Conservation (phyloP, 2,329 filamentous ascomycete genomes). For the Sarocladium strictum region DNA sequence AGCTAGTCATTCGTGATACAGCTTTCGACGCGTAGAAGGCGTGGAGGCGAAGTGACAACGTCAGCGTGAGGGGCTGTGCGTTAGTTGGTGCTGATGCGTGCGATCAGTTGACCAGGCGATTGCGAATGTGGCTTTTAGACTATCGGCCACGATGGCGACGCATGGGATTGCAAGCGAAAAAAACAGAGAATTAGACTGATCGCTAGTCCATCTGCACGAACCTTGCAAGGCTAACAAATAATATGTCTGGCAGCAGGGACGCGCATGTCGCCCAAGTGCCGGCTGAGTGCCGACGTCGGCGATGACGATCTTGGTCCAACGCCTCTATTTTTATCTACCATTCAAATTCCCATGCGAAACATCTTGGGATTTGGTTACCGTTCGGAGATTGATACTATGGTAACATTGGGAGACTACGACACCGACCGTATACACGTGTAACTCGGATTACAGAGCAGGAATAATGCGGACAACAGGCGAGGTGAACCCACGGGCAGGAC, state of each 20-base stretch:
- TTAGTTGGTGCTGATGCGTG: not conserved
- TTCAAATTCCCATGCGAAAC: too few species aligned
- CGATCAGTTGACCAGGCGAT: not conserved
- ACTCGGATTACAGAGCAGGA: too few species aligned
- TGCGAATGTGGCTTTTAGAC: not conserved
- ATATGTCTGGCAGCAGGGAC: not conserved
- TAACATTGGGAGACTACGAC: too few species aligned
- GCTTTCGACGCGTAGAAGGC: not conserved
- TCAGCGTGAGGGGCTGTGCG: conserved; percentile 8
- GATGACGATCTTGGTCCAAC: not conserved
- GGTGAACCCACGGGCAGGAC: too few species aligned
- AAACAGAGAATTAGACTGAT: not conserved
- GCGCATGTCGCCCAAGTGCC: conserved; percentile 1
- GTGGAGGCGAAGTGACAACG: conserved; percentile 8
- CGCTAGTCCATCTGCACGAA: not conserved
- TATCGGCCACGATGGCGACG: not conserved
- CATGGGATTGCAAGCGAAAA: not conserved
- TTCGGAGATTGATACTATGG: too few species aligned
- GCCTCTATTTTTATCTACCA: not conserved
- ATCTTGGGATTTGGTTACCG: too few species aligned
- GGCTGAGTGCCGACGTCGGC: conserved; percentile 5
- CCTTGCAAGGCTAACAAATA: not conserved
- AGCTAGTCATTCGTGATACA: not conserved
- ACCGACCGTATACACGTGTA: too few species aligned
- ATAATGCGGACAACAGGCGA: too few species aligned